Base-by-base conservation (phyloP, 2,329 filamentous ascomycete species). In the Dichotomopilus funicola region DNA sequence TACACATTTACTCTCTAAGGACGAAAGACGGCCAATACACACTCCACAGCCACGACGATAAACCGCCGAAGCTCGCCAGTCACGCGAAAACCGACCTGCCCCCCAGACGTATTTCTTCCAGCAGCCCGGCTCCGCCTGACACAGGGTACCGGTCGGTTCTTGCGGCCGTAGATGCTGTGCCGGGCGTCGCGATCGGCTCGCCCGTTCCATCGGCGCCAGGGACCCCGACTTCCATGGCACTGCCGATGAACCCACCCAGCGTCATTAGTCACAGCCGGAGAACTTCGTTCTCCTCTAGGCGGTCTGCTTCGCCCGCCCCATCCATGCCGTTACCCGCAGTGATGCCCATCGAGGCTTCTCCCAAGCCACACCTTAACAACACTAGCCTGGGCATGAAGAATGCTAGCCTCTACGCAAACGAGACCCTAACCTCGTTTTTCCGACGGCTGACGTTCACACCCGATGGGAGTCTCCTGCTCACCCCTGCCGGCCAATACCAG, bases 401-500 rank as follows among this genome's bases (percentile, higher is more conserved):
- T 64, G 85, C 91, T 43, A 91, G 85, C 63, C 85, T 99, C 46
- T 99, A 99, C 69, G 91, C 91, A 46, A 97, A 96, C 65, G 94
- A 99, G 72, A 96, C 92, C 0, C 81, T 97, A 57, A 96, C 92
- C 0, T 97, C 94, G 0, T 99, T 99, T 74, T 99, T 99, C 74
- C 82, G 94, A 51, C 84, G 94, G 47, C 76, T 99, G 49, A 91
- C 92, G 0, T 99, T 99, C 68, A 91, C 95, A 1, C 92, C 94
- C 0, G 95, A 99, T 67, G 94, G 94, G 33, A 96, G 91, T 68
- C 76, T 99, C 49, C 79, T 99, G 4, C 86, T 99, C 61, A 99
- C 94, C 0, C 94, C 94, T 2, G 92, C 94, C 1, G 94, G 94
- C 6, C 94, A 97, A 68, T 97, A 94, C 72, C 95, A 96, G 68